phyloP scores from a whole-genome alignment of 2,329 filamentous ascomycete genomes.

The Fonsecaea erecta region DNA sequence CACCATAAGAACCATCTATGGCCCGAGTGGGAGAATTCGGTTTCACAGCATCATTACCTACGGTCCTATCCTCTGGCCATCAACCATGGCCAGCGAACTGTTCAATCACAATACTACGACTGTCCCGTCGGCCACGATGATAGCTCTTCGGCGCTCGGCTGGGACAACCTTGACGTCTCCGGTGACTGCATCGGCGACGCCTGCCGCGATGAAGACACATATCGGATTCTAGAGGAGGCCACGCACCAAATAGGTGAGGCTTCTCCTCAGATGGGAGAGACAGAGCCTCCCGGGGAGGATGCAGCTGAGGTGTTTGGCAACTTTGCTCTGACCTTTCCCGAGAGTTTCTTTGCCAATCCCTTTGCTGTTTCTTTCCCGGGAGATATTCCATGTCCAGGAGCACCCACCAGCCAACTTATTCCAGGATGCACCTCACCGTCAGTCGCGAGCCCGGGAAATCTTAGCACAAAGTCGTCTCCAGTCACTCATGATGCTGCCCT shows the following conservation, averaged over 20 bases:
- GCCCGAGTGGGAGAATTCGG: slow-evolving; percentile 27
- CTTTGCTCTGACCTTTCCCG: slow-evolving; percentile 22
- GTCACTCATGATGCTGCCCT: neutral
- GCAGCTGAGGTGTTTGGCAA: neutral
- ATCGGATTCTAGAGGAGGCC: slow-evolving; percentile 7
- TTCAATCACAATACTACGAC: slow-evolving; percentile 26
- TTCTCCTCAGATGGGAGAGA: neutral
- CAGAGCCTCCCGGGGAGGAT: neutral
- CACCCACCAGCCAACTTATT: slow-evolving; percentile 5
- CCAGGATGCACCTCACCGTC: neutral
- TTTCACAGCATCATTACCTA: slow-evolving; percentile 21
- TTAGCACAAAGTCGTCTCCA: neutral
- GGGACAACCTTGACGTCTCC: slow-evolving; percentile 9
- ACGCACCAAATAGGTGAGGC: slow-evolving; percentile 1
- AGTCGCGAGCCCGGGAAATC: neutral
- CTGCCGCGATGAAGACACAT: slow-evolving; percentile 7
- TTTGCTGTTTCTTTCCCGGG: slow-evolving; percentile 36
- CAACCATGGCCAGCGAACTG: slow-evolving; percentile 32
- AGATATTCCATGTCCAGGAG: slow-evolving; percentile 30
- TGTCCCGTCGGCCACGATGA: slow-evolving; percentile 8
- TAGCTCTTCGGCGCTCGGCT: slow-evolving; percentile 8
- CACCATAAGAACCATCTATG: slow-evolving; percentile 32
- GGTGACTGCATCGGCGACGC: slow-evolving; percentile 11
- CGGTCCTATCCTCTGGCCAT: slow-evolving; percentile 34
- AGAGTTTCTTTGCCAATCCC: slow-evolving; percentile 34